These are phyloP conservation scores for Sordariomycetes sp. DNA, from an alignment of 2,329 filamentous ascomycete species.

Conservation along the genomic window DNA sequence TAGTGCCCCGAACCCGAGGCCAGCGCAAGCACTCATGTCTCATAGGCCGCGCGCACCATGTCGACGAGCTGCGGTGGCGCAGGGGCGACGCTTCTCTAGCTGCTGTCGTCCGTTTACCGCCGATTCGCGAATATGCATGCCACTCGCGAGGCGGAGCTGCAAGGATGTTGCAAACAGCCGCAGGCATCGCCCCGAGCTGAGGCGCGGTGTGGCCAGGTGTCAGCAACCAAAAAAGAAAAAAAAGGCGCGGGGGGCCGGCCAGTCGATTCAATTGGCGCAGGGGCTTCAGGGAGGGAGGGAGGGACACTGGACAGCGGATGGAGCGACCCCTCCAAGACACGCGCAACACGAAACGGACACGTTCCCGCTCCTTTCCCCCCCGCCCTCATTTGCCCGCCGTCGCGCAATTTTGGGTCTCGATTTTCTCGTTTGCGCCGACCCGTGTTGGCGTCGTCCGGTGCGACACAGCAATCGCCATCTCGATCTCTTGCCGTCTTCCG, in stretches of 20 bases:
- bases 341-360: slow-evolving; percentile 3
- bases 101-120: neutral
- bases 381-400: neutral
- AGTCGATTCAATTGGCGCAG: no score
- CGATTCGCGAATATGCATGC: neutral
- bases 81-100: neutral
- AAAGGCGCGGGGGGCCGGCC: neutral
- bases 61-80: neutral
- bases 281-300: no score
- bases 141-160: neutral
- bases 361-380: neutral
- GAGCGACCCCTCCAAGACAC: neutral
- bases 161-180: neutral
- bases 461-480: neutral
- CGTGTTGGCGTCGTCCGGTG: neutral
- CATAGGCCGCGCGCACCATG: neutral
- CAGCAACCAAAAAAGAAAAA: neutral
- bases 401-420: neutral
- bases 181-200: neutral
- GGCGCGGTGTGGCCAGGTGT: neutral
- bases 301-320: neutral
- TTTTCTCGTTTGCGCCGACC: neutral
- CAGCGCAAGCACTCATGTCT: neutral
- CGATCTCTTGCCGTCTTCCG: neutral
- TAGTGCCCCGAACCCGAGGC: neutral